These are phyloP conservation scores for Pseudogymnoascus sp. DNA, from an alignment of 2,329 filamentous ascomycete genomes.

Conservation along the genomic window DNA sequence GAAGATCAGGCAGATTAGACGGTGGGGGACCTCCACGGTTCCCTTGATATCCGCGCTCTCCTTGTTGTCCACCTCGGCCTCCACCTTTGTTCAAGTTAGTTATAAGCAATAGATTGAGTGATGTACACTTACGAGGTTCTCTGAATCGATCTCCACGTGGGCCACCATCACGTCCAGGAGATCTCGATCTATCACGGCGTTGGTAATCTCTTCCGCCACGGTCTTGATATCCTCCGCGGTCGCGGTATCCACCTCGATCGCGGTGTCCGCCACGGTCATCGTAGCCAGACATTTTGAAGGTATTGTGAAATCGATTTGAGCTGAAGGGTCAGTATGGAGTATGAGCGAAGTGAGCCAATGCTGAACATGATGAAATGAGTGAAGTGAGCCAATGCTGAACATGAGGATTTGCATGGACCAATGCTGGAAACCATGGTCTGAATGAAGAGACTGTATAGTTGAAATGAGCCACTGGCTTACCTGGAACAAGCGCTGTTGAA, in stretches of 20 bases:
- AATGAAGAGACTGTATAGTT: not conserved
- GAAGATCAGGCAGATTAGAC: constrained; percentile 11
- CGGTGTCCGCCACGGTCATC: not conserved
- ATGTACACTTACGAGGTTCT: not conserved
- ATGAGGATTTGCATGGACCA: not conserved
- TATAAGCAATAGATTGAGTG: not conserved
- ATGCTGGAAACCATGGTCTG: not conserved
- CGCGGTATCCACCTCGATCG: not conserved
- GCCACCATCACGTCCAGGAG: not conserved
- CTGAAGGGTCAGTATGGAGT: not conserved
- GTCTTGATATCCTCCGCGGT: not conserved
- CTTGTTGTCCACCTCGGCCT: not conserved
- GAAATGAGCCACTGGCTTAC: not conserved
- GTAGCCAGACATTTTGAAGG: not conserved
- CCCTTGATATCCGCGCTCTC: constrained; percentile 13
- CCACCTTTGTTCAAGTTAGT: not conserved
- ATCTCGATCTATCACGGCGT: not conserved
- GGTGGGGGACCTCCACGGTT: constrained; percentile 17
- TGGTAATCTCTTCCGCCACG: not conserved
- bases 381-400: not conserved
- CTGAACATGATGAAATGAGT: not conserved
- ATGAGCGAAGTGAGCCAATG: not conserved
- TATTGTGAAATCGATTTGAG: not conserved
- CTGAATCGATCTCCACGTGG: constrained; percentile 2
- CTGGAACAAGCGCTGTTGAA: not conserved